Evolutionary conservation across 2,329 filamentous ascomycete genomes (phyloP).

Genomic region (Penicillium sp.): DNA sequence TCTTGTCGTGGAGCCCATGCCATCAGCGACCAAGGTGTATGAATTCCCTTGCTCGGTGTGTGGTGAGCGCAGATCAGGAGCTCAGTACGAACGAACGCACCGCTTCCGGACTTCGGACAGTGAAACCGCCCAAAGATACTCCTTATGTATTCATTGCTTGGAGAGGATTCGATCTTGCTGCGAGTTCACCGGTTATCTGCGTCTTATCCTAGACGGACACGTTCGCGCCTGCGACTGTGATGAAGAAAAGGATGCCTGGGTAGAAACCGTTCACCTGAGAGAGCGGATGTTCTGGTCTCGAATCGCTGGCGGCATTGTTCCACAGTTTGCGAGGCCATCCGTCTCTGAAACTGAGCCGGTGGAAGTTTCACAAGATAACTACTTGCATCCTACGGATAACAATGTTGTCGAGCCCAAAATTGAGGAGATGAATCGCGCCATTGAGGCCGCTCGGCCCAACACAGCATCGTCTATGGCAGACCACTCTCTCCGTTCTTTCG

Average conservation of each 20-base stretch:
- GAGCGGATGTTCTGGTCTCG: slow-evolving; percentile 98
- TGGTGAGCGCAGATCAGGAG: slow-evolving; percentile 73
- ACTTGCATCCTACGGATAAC: slow-evolving; percentile 10
- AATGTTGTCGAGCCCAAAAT: slow-evolving; percentile 4
- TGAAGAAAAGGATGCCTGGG: slow-evolving; percentile 86
- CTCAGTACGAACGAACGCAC: slow-evolving; percentile 72
- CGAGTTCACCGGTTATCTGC: slow-evolving; percentile 86
- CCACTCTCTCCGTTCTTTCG: slow-evolving; percentile 5
- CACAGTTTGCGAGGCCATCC: slow-evolving; percentile 48
- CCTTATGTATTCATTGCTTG: slow-evolving; percentile 85
- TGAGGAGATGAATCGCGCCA: background rate
- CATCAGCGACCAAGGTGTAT: slow-evolving; percentile 54
- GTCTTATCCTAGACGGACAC: slow-evolving; percentile 88
- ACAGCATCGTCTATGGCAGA: background rate
- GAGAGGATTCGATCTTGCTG: slow-evolving; percentile 80
- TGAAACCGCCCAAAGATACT: slow-evolving; percentile 82
- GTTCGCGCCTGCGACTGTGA: slow-evolving; percentile 82
- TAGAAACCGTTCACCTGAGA: slow-evolving; percentile 82
- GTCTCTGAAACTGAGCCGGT: slow-evolving; percentile 18
- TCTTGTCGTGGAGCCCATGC: slow-evolving; percentile 85
- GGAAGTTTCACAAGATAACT: background rate
- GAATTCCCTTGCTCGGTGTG: slow-evolving; percentile 77
- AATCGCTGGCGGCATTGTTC: slow-evolving; percentile 86
- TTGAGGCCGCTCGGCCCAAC: background rate
- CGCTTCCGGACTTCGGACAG: slow-evolving; percentile 86